These are phyloP conservation scores for Anisogramma anomala DNA, from an alignment of 2,329 filamentous ascomycete species.

Conservation along the genomic window DNA sequence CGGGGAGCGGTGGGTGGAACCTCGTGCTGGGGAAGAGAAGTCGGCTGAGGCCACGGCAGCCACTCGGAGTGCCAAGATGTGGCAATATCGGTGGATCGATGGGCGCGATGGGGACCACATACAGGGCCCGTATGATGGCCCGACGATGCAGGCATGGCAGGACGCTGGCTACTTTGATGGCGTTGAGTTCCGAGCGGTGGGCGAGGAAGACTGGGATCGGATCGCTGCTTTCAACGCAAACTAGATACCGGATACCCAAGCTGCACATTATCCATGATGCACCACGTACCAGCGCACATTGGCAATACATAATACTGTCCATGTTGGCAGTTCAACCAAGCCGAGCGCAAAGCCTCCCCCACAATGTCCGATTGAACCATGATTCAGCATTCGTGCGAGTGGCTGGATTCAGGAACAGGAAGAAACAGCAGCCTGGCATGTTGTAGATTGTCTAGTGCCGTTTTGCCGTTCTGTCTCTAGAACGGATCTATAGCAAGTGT, in stretches of 20 bases:
- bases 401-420: no score
- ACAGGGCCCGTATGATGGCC: slow-evolving; percentile 78
- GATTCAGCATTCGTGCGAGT: no score
- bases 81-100: slow-evolving; percentile 91
- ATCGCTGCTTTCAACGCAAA: slow-evolving; percentile 24
- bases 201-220: slow-evolving; percentile 42
- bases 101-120: slow-evolving; percentile 65
- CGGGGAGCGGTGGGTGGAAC: slow-evolving; percentile 67
- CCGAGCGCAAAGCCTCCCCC: no score
- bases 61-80: slow-evolving; percentile 42
- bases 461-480: not conserved
- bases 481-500: not conserved
- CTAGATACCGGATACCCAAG: not conserved
- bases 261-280: no score
- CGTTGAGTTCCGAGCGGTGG: slow-evolving; percentile 61
- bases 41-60: slow-evolving; percentile 23
- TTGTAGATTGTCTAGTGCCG: not conserved
- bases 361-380: no score
- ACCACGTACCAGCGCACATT: no score
- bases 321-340: no score
- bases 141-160: slow-evolving; percentile 84
- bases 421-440: no score
- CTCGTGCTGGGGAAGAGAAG: slow-evolving; percentile 5
- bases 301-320: no score
- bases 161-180: slow-evolving; percentile 89